Evolutionary conservation across 495 filamentous ascomycete genomes (phyloP).

Genomic region (Friedmanniomyces endolithicus): DNA sequence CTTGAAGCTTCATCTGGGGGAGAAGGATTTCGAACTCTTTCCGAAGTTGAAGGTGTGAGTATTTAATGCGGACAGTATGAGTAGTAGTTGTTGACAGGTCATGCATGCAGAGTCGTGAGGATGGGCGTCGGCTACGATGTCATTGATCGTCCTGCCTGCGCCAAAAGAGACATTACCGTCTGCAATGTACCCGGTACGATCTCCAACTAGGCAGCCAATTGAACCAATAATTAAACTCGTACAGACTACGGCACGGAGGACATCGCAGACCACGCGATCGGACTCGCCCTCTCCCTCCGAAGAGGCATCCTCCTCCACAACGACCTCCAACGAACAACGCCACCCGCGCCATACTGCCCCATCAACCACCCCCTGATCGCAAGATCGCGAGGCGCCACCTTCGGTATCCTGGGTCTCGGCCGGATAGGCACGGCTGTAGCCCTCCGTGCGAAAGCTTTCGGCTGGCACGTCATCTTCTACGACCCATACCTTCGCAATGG

Average conservation of each 20-base stretch:
- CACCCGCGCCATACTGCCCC: conserved; percentile 6
- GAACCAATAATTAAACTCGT: neutral
- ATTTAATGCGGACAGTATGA: neutral
- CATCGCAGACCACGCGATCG: conserved; percentile 19
- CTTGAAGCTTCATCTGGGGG: conserved; percentile 13
- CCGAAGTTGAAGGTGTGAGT: conserved; percentile 19
- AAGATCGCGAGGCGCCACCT: conserved; percentile 2
- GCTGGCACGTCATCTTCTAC: conserved; percentile 18
- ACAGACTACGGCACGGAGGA: conserved; percentile 19
- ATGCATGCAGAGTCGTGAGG: conserved; percentile 8
- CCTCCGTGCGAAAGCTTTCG: conserved; percentile 17
- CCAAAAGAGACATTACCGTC: conserved; percentile 9
- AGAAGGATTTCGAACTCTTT: conserved; percentile 11
- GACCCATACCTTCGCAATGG: conserved; percentile 19
- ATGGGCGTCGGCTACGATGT: conserved; percentile 21
- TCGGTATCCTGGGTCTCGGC: conserved; percentile 17
- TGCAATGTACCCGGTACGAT: conserved; percentile 10
- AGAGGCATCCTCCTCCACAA: conserved; percentile 18
- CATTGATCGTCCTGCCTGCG: conserved; percentile 14
- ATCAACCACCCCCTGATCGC: conserved; percentile 12
- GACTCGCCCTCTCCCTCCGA: conserved; percentile 10
- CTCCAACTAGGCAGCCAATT: neutral
- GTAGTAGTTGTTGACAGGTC: neutral
- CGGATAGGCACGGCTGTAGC: conserved; percentile 19
- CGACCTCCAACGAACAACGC: conserved; percentile 13